Evolutionary conservation across 441 rosid species (phyloP).

Genomic region (Pelargonium cotyledonis): DNA sequence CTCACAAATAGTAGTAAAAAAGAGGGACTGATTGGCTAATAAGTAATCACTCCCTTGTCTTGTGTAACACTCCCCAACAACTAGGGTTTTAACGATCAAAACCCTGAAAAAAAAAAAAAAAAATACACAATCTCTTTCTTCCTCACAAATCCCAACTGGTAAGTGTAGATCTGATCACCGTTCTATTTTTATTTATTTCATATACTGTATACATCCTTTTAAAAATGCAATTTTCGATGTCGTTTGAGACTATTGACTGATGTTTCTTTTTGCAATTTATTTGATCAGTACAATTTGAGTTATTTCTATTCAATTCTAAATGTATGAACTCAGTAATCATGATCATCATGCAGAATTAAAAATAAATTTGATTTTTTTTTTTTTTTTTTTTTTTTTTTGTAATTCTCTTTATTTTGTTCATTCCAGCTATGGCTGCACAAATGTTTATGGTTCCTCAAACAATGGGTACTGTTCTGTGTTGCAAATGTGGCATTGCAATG

Average conservation of each 20-base stretch:
- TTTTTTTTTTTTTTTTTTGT: neutral
- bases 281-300: neutral
- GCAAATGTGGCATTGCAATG: slow-evolving; percentile 16
- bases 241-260: neutral
- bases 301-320: neutral
- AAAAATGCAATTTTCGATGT: too few species aligned
- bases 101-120: too few species aligned
- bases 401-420: neutral
- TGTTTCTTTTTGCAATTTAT: neutral
- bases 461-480: slow-evolving; percentile 11
- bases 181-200: too few species aligned
- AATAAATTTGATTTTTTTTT: neutral
- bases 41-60: too few species aligned
- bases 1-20: too few species aligned
- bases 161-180: too few species aligned
- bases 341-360: neutral
- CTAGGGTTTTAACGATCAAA: too few species aligned
- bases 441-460: slow-evolving; percentile 16
- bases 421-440: neutral
- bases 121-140: too few species aligned
- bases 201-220: too few species aligned
- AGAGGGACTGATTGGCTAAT: too few species aligned
- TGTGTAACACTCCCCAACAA: too few species aligned
- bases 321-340: neutral
- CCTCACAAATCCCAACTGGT: too few species aligned